These are phyloP conservation scores for Tetrapisispora fleetii DNA, from an alignment of 805 yeast species.

Conservation along the genomic window DNA sequence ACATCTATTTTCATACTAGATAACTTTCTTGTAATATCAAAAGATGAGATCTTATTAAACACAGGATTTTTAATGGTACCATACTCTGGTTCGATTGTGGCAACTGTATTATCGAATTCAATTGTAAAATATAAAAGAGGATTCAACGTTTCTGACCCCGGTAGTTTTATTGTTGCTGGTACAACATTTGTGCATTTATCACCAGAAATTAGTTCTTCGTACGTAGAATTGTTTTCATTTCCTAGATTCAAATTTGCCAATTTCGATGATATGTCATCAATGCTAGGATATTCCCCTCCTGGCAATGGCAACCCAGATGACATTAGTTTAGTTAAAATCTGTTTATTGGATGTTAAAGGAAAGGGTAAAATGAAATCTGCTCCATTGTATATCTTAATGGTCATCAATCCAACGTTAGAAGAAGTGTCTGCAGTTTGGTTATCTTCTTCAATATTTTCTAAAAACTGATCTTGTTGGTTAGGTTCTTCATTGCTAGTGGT, in stretches of 20 bases:
- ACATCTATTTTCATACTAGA: slow-evolving; percentile 63
- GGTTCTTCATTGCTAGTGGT: slow-evolving; percentile 3
- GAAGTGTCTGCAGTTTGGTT: neutral
- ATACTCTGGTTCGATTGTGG: slow-evolving; percentile 72
- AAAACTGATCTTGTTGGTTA: neutral
- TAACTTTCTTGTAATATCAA: slow-evolving; percentile 62
- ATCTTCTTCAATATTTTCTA: neutral
- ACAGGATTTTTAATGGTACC: slow-evolving; percentile 68
- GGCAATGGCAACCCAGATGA: slow-evolving; percentile 35
- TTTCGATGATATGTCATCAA: slow-evolving; percentile 15
- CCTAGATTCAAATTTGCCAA: slow-evolving; percentile 12
- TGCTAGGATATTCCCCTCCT: slow-evolving; percentile 8
- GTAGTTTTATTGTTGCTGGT: slow-evolving; percentile 44
- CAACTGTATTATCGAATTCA: slow-evolving; percentile 89
- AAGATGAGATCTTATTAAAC: slow-evolving; percentile 81
- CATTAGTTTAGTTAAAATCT: slow-evolving; percentile 49
- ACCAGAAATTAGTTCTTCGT: slow-evolving; percentile 26
- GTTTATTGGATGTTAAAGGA: slow-evolving; percentile 51
- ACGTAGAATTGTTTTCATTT: slow-evolving; percentile 20
- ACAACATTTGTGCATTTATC: slow-evolving; percentile 26
- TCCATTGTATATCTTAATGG: slow-evolving; percentile 67
- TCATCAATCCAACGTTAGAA: slow-evolving; percentile 48
- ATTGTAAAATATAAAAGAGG: slow-evolving; percentile 77
- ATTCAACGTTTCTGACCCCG: slow-evolving; percentile 44
- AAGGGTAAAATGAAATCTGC: slow-evolving; percentile 59